Conservation (phyloP, 108 stramenopile genomes). For the Skeletonema menzelii region DNA sequence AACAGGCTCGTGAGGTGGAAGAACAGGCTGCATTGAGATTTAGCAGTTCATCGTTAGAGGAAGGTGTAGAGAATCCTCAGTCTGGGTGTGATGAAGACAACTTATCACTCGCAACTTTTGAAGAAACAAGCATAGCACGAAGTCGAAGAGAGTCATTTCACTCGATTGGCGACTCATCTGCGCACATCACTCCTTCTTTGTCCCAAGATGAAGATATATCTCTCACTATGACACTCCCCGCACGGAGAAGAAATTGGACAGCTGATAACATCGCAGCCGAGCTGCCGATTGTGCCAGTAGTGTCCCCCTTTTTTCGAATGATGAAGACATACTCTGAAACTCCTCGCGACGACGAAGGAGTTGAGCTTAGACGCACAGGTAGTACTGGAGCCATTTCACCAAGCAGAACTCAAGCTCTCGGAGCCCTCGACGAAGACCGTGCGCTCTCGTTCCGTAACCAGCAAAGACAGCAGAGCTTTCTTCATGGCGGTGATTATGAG, state of each 20-base stretch:
- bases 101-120: neutral
- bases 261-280: neutral
- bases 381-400: neutral
- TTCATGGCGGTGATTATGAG: neutral
- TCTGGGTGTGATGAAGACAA: neutral
- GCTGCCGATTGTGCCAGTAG: neutral
- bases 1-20: constrained; percentile 21
- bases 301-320: neutral
- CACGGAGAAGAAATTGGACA: constrained; percentile 1
- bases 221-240: neutral
- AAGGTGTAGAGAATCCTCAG: neutral
- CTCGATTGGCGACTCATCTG: neutral
- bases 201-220: neutral
- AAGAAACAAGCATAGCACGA: neutral
- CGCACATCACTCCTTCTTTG: neutral
- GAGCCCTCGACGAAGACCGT: neutral
- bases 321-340: neutral
- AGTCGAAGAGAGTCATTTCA: neutral
- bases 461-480: neutral
- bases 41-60: neutral
- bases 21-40: constrained; percentile 8
- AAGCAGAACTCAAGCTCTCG: neutral
- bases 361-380: neutral
- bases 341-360: neutral
- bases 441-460: neutral